Percentiles rank a stretch among this genome's conserved stretches.
phyloP scores from a whole-genome alignment of 305 asterid species.

The Rubia tinctorum region DNA sequence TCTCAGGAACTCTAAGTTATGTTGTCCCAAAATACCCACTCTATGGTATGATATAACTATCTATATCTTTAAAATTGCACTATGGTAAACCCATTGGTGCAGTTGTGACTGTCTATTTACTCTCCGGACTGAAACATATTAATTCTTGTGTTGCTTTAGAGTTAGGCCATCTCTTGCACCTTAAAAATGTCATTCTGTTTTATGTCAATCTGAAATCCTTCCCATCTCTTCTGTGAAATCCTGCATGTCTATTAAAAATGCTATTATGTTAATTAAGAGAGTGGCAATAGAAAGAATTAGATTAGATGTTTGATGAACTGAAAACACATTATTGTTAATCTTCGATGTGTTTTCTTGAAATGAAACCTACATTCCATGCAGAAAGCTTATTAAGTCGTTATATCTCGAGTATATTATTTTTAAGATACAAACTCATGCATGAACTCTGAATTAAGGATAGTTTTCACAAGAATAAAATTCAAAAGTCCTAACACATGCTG shows the following conservation, averaged over 20 bases:
- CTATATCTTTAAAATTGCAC: constrained; percentile 11
- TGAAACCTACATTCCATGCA: background rate
- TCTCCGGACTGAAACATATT: background rate
- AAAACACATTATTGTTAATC: background rate
- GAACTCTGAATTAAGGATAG: too few species aligned
- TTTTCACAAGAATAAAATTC: too few species aligned
- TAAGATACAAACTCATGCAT: background rate
- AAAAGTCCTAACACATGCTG: too few species aligned
- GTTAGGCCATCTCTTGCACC: background rate
- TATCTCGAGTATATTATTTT: too few species aligned
- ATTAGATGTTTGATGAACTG: background rate
- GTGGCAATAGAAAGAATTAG: background rate
- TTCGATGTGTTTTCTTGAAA: background rate
- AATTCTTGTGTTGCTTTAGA: too few species aligned
- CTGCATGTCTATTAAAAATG: too few species aligned
- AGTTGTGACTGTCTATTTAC: background rate
- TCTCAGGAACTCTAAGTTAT: constrained; percentile 87
- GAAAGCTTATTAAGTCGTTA: background rate
- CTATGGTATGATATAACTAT: constrained; percentile 50
- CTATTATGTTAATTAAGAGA: too few species aligned
- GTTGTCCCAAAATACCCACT: constrained; percentile 87
- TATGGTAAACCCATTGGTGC: background rate
- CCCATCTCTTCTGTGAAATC: background rate
- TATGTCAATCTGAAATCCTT: background rate
- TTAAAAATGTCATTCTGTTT: background rate